Evolutionary conservation across 495 filamentous ascomycete genomes (phyloP), one percentile per base, ranked within the genome.

Genomic region (Penicillium pulvis): DNA sequence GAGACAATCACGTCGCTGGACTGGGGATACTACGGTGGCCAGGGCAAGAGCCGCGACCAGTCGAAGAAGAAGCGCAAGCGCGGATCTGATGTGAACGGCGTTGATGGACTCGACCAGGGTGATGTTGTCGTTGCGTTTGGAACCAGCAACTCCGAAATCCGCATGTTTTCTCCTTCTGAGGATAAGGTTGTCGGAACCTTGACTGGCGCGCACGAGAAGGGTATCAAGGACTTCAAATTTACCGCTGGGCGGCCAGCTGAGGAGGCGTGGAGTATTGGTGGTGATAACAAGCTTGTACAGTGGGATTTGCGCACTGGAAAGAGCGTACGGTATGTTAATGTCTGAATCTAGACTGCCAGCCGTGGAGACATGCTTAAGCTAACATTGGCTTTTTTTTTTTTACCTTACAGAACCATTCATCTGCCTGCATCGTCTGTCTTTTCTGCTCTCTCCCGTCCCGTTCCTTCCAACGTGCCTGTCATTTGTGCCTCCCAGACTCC

Each of bases 31-130:
- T 77, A 77, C 50, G 55, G 61, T 52, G 67, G 67, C 36, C 61
- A 64, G 31, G 64, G 70, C 53, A 74, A 71, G 59, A 70, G 69
- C 42, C 59, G 70, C 55, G 66, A 76, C 36, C 64, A 70, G 62
- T 71, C 73, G n/a, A 83, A 81, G 70, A 85, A 82, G 72, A 86
- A 85, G 77, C 74, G 80, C 60, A 83, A 83, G 71, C 74, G 81
- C 53, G 68, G 72, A 39, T 78, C 75, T 24, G 71, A 75, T 57
- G 73, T 75, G 59, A 81, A 80, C 68, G 78, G 75, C 9, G 62
- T 57, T 42, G 66, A 73, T 49, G 72, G 73, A 20, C 62, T 75
- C 51, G 67, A 73, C 41, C 65, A 74, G 58, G 71, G 71, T 19
- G 74, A 77, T 63, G 69, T 80, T 41, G 79, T 83, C 8, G 66